These are phyloP conservation scores for Triticum dicoccoides DNA, from an alignment of 176 grass and related monocot genomes.

Conservation along the genomic window DNA sequence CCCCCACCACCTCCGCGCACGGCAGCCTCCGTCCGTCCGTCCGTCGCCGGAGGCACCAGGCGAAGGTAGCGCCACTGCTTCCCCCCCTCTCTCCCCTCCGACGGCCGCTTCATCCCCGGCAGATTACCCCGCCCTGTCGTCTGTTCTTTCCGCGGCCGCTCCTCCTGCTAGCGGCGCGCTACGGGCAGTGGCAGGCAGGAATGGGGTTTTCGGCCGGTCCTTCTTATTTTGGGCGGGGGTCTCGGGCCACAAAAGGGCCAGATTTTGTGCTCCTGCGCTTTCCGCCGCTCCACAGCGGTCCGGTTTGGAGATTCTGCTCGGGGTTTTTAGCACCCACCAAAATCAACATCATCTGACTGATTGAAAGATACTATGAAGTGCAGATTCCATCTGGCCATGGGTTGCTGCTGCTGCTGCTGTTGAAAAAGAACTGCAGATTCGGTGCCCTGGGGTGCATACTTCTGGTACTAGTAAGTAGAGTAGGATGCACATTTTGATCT, in stretches of 20 bases:
- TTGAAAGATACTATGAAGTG: no score
- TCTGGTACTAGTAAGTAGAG: no score
- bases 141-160: neutral
- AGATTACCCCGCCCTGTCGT: neutral
- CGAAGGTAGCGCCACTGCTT: no score
- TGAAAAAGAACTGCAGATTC: neutral
- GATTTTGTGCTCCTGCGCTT: neutral
- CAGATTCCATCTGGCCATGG: no score
- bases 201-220: neutral
- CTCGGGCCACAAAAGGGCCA: neutral
- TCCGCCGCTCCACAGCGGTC: neutral
- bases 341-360: no score
- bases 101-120: no score
- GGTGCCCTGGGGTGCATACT: fast-evolving
- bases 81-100: no score
- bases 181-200: neutral
- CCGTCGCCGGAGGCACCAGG: no score
- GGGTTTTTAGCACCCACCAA: neutral
- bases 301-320: neutral
- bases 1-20: neutral
- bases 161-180: neutral
- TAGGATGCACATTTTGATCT: neutral
- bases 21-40: no score
- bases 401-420: neutral
- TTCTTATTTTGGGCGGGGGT: neutral